Evolutionary conservation across 805 yeast species (phyloP), one percentile per base, ranked within the genome.

Genomic region (Saturnispora saitoi): DNA sequence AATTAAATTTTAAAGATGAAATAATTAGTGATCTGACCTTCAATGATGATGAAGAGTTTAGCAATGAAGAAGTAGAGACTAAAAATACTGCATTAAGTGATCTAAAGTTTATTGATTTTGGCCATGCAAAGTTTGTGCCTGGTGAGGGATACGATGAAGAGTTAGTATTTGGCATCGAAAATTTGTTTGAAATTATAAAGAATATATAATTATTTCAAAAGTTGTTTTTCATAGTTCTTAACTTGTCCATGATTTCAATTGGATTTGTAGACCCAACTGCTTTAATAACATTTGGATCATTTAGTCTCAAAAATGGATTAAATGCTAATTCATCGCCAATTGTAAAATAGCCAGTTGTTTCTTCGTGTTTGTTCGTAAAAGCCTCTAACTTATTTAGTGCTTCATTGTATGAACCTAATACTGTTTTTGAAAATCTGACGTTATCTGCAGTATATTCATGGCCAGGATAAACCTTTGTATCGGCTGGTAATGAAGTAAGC

Each of bases 391-490:
- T 63, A 39, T 67, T 66, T 42, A 91, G 68, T 0, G 84, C 83
- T 4, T 61, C 56, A 41, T 69, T 72, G 48, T 74, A 69, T 41
- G 70, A 63, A 4, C 65, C 64, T 48, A 87, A 63, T 1, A 86
- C 78, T 2, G 81, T 73, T 54, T 78, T 74, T 17, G 93, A 86
- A 64, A 93, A 93, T 55, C 74, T 77, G 20, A 85, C 83, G 62
- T 93, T 91, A 24, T 86, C 73, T 56, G 72, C 75, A 5, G 99
- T 93, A 68, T 93, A 93, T 68, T 93, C 99, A 65, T 93, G 99
- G 2, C 99, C 99, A 2, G 97, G 91, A 61, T 79, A 91, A 2
- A 90, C 89, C 34, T 65, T 63, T 0, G 97, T 88, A 9, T 79
- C 83, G 19, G 68, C 65, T 0, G 95, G 90, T 46, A 91, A 71